These are phyloP conservation scores for Pythium scleroteichum DNA, from an alignment of 352 stramenopile genomes.

Conservation along the genomic window DNA sequence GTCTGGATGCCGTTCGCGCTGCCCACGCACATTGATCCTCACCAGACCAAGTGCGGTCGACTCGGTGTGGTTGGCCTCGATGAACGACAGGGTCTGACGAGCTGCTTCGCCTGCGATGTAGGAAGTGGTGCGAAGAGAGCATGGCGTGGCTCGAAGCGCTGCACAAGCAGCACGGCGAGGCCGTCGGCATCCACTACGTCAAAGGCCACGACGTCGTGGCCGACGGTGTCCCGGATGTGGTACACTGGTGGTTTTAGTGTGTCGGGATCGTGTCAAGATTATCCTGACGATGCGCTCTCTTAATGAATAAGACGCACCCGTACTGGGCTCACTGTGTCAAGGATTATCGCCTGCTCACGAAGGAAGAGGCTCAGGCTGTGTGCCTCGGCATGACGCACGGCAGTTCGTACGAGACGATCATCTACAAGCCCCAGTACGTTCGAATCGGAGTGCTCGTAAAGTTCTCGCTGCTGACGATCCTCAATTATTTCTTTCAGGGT, in stretches of 20 bases:
- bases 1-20: conserved; percentile 78
- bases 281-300: too few relatives aligned
- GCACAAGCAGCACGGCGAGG: conserved; percentile 35
- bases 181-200: conserved; percentile 57
- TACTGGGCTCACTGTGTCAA: conserved; percentile 73
- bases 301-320: conserved; percentile 44
- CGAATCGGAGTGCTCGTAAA: too few relatives aligned
- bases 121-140: conserved; percentile 65
- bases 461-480: too few relatives aligned
- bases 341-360: conserved; percentile 50
- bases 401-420: conserved; percentile 55
- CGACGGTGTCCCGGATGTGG: conserved; percentile 34
- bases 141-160: conserved; percentile 59
- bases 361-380: conserved; percentile 38
- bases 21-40: conserved; percentile 32
- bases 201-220: conserved; percentile 47
- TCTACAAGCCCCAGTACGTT: conserved; percentile 59
- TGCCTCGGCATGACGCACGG: conserved; percentile 47
- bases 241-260: conserved; percentile 26
- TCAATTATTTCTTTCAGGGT: conserved; percentile 23
- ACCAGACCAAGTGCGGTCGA: conserved; percentile 37
- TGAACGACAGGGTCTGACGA: neutral
- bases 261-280: neutral
- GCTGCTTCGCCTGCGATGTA: conserved; percentile 12
- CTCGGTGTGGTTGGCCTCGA: neutral